Evolutionary conservation across 2,329 filamentous ascomycete species (phyloP), one percentile per base, ranked within the genome.

Genomic region (Stemphylium lycopersici): DNA sequence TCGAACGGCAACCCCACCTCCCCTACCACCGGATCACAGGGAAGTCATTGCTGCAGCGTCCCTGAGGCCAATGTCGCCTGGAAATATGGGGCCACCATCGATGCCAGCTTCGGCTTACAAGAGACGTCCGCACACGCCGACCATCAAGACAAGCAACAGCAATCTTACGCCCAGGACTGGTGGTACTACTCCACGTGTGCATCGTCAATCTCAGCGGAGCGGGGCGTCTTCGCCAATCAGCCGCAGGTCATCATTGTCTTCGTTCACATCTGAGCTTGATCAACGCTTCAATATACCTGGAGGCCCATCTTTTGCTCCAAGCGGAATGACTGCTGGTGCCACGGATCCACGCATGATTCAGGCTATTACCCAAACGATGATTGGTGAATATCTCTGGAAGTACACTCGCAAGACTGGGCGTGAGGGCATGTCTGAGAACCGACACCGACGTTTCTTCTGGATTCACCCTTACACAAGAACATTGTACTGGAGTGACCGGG

Each of bases 311-410:
- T 81, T 75, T 55, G 56, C 57, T 37, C 79, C 81, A 24, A 76
- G 80, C 41, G 88, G 87, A 12, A 84, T 95, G 56, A 85, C 86
- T 8, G 81, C 87, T 20, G 69, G 71, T 16, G 84, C 85, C 59
- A 96, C 92, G 4, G 95, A 99, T 77, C 93, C 93, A 59, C 90
- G 93, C 66, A 97, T 99, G 92, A 98, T 99, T 65, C 92, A 97
- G 78, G 95, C 95, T 43, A 97, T 99, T 62, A 99, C 95, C 2
- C 93, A 99, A 77, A 98, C 95, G 15, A 99, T 99, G 95, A 98
- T 99, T 70, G 95, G 95, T 51, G 95, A 99, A 75, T 98, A 93
- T 75, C 82, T 99, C 36, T 99, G 95, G 95, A 99, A 99, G 76
- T 99, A 99, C 77, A 99, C 95, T 0, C 89, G 95, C 68, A 96